phyloP scores from a whole-genome alignment of 2,329 filamentous ascomycete genomes.

The Colletotrichum echinochloae region DNA sequence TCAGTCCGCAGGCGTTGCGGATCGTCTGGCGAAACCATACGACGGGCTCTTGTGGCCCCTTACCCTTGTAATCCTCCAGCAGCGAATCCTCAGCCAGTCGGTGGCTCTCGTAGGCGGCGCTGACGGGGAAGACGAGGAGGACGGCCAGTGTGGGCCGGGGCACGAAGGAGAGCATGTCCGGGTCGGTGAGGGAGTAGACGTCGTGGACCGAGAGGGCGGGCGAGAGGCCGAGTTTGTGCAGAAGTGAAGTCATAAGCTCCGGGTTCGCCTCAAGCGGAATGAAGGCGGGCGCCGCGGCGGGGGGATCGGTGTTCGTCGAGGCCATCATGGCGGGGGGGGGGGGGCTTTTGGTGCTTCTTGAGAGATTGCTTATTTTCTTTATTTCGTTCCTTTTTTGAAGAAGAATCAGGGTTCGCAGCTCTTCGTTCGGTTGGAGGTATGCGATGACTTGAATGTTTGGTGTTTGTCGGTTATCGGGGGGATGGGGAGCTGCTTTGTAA shows the following conservation, averaged over 20 bases:
- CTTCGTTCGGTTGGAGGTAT: not conserved
- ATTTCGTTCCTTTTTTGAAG: not conserved
- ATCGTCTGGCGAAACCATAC: constrained; percentile 97
- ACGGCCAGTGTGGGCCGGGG: constrained; percentile 90
- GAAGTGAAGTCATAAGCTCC: constrained; percentile 85
- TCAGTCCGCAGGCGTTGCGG: constrained; percentile 90
- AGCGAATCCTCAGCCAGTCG: constrained; percentile 79
- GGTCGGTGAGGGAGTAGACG: constrained; percentile 90
- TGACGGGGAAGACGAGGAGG: constrained; percentile 92
- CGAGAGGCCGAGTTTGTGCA: constrained; percentile 88
- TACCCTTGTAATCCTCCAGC: constrained; percentile 72
- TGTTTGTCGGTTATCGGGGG: not conserved
- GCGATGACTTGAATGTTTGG: not conserved
- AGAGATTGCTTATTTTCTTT: not conserved
- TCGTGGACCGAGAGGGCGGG: constrained; percentile 84
- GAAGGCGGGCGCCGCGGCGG: constrained; percentile 59
- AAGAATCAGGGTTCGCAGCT: not conserved
- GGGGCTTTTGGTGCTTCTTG: not conserved
- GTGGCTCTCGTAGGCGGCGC: constrained; percentile 80
- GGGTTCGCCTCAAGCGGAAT: constrained; percentile 81
- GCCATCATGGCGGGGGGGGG: constrained; percentile 33
- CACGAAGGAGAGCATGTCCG: constrained; percentile 85
- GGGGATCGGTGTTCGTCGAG: constrained; percentile 55
- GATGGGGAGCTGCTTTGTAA: not conserved
- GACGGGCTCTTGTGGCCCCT: constrained; percentile 78